Conservation (phyloP, 805 yeast genomes). For the Danielozyma ontarioensis region DNA sequence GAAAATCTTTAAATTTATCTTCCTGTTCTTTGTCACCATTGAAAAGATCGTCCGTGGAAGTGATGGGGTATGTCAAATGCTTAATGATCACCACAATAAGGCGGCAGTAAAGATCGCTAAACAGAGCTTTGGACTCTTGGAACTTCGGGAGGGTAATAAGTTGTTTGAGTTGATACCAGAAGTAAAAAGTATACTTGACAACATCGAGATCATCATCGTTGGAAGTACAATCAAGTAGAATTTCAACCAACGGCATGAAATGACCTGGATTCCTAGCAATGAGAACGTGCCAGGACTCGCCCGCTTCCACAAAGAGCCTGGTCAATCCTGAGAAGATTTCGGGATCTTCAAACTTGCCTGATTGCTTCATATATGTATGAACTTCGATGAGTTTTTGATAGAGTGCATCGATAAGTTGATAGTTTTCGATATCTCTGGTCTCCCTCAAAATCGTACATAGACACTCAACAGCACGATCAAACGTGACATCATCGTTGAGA, state of each 20-base stretch:
- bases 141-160: constrained; percentile 58
- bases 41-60: constrained; percentile 39
- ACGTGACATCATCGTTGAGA: constrained; percentile 58
- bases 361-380: constrained; percentile 41
- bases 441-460: constrained; percentile 76
- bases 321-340: constrained; percentile 68
- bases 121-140: constrained; percentile 44
- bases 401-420: constrained; percentile 57
- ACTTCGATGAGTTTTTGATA: constrained; percentile 64
- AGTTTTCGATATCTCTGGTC: constrained; percentile 69
- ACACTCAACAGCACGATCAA: constrained; percentile 84
- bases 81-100: constrained; percentile 57
- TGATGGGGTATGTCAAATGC: constrained; percentile 71
- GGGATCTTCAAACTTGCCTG: constrained; percentile 49
- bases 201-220: constrained; percentile 82
- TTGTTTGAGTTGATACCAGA: constrained; percentile 83
- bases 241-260: constrained; percentile 69
- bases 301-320: constrained; percentile 82
- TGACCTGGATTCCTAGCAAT: constrained; percentile 67
- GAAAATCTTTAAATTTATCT: constrained; percentile 87
- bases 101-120: constrained; percentile 51
- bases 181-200: constrained; percentile 84
- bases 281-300: constrained; percentile 90
- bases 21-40: constrained; percentile 70
- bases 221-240: constrained; percentile 64